Evolutionary conservation across 208 protist genomes (phyloP).

Genomic region (Blechomonas ayalai): DNA sequence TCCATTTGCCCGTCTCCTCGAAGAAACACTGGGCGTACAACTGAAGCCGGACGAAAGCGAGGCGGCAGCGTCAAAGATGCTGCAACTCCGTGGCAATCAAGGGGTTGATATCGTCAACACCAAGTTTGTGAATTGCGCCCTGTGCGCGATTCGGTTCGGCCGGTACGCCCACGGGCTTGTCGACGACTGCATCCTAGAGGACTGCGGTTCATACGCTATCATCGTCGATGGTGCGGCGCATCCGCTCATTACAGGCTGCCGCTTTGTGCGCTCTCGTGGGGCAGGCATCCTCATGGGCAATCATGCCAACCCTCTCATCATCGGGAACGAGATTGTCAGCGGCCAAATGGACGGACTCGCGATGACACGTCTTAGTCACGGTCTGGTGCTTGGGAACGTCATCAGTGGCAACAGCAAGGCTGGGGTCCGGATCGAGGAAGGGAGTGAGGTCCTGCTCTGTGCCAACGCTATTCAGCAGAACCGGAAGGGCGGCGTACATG

Average conservation of each 20-base stretch:
- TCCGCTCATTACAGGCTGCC: constrained; percentile 77
- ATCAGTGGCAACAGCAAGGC: constrained; percentile 41
- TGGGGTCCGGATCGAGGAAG: constrained; percentile 35
- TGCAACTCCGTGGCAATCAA: constrained; percentile 46
- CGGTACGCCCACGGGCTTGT: constrained; percentile 65
- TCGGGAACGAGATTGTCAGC: constrained; percentile 72
- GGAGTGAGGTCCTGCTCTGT: constrained; percentile 46
- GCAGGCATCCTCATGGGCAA: constrained; percentile 58
- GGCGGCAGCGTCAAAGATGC: constrained; percentile 12
- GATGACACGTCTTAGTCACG: constrained; percentile 38
- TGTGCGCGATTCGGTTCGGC: constrained; percentile 75
- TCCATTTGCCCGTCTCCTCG: constrained; percentile 25
- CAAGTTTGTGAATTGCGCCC: constrained; percentile 60
- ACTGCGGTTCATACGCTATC: constrained; percentile 62
- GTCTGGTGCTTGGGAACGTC: constrained; percentile 72
- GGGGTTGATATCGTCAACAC: constrained; percentile 71
- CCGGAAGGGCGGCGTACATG: constrained; percentile 26
- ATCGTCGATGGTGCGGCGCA: constrained; percentile 64
- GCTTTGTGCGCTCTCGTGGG: constrained; percentile 48
- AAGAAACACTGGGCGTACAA: constrained; percentile 16
- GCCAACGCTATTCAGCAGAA: constrained; percentile 62
- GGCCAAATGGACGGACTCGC: constrained; percentile 50
- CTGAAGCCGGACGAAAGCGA: background rate
- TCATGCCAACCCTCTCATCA: constrained; percentile 78
- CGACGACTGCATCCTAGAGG: constrained; percentile 72